Percentiles rank a stretch among this genome's conserved stretches.
These are phyloP conservation scores for Dendrocalamus latiflorus DNA, from an alignment of 202 grass and related monocot genomes.

Conservation along the genomic window DNA sequence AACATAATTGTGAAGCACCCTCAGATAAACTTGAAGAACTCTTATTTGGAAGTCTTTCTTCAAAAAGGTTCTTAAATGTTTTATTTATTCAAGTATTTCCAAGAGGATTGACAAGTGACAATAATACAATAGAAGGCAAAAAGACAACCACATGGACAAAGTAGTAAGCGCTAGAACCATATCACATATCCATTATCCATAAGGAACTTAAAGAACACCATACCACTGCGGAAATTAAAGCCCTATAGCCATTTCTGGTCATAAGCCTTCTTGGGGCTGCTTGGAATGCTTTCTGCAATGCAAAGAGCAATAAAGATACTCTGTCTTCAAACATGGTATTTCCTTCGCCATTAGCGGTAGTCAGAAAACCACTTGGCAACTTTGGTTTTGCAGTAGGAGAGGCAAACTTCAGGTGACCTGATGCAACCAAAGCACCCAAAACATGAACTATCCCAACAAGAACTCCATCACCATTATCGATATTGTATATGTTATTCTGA, in stretches of 20 bases:
- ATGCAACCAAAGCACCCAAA: conserved; percentile 66
- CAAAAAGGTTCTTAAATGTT: conserved; percentile 1
- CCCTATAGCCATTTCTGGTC: conserved; percentile 71
- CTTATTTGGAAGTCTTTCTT: conserved; percentile 7
- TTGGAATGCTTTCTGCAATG: conserved; percentile 78
- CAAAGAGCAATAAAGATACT: conserved; percentile 69
- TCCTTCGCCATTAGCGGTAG: conserved; percentile 46
- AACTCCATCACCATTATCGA: conserved; percentile 72
- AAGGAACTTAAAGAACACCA: conserved; percentile 26
- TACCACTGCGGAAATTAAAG: conserved; percentile 69
- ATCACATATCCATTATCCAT: conserved; percentile 12
- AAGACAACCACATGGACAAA: conserved; percentile 3
- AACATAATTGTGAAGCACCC: not conserved
- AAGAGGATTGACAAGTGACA: not conserved
- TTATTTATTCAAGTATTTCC: conserved; percentile 24
- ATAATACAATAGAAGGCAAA: not conserved
- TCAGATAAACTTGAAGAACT: conserved; percentile 18
- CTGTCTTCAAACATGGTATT: conserved; percentile 79
- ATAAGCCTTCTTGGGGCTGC: conserved; percentile 60
- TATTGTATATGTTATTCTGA: conserved; percentile 66
- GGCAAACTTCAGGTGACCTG: conserved; percentile 62
- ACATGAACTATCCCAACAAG: conserved; percentile 72
- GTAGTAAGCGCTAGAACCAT: conserved; percentile 19
- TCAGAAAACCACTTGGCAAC: conserved; percentile 40
- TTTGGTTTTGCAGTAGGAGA: conserved; percentile 34